A percentile compares a stretch with the other conserved stretches of the same genome.
These are phyloP conservation scores for Trichoderma citrinoviride DNA, from an alignment of 2,329 filamentous ascomycete genomes.

Conservation along the genomic window DNA sequence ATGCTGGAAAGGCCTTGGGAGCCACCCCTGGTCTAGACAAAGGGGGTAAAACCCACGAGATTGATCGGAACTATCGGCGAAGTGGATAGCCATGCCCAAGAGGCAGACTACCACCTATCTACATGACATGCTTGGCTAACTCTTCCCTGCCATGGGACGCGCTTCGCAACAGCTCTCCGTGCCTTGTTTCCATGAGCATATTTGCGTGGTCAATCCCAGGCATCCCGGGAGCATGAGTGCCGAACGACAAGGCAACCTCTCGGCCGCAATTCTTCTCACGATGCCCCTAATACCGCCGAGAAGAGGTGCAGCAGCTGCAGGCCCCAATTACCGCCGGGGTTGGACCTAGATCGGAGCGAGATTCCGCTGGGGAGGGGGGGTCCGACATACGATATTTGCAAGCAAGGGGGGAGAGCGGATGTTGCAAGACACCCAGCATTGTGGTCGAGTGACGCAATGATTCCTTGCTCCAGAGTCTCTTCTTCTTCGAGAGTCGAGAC, in stretches of 20 bases:
- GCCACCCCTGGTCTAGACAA: neutral
- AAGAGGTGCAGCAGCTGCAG: conserved; percentile 9
- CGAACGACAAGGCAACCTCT: neutral
- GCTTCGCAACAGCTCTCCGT: no score
- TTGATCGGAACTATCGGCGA: conserved; percentile 18
- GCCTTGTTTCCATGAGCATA: neutral
- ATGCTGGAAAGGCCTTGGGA: neutral
- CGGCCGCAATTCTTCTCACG: neutral
- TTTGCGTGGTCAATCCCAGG: neutral
- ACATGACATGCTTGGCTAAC: neutral
- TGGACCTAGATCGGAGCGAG: conserved; percentile 18
- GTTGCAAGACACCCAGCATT: neutral
- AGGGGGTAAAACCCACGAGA: neutral
- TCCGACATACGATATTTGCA: neutral
- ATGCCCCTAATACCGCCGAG: conserved; percentile 11
- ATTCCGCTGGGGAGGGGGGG: conserved; percentile 1
- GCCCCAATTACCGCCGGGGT: conserved; percentile 15
- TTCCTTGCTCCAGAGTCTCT: neutral
- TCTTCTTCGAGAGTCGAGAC: neutral
- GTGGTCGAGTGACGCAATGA: conserved; percentile 4
- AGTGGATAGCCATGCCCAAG: conserved; percentile 7
- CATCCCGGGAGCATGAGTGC: no score
- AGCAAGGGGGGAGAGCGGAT: neutral
- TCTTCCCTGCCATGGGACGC: no score
- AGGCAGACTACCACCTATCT: neutral